Evolutionary conservation across 768 basidiomycete genomes (phyloP).

Genomic region (Mycena venus): DNA sequence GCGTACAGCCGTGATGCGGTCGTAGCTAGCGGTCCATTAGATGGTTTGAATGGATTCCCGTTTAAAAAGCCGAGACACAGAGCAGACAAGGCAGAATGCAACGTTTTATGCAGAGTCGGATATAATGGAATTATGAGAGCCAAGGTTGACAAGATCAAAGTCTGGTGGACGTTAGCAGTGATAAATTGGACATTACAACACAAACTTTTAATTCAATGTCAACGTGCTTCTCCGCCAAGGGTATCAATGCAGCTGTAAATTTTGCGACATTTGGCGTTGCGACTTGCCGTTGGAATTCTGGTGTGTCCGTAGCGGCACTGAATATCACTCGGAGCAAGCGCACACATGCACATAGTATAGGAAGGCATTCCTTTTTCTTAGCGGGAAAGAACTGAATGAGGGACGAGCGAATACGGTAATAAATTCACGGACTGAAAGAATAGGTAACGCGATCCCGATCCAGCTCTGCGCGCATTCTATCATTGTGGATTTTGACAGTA

Average conservation of each 20-base stretch:
- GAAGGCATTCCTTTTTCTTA: conserved; percentile 78
- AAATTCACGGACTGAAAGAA: conserved; percentile 74
- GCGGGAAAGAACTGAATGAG: conserved; percentile 41
- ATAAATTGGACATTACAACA: conserved; percentile 14
- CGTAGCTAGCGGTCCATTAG: conserved; percentile 52
- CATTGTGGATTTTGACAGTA: conserved; percentile 70
- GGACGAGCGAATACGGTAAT: conserved; percentile 33
- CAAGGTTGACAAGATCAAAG: conserved; percentile 62
- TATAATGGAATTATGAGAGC: conserved; percentile 71
- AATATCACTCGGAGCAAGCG: conserved; percentile 75
- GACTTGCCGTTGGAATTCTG: conserved; percentile 88
- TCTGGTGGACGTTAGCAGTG: conserved; percentile 47
- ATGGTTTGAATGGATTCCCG: conserved; percentile 62
- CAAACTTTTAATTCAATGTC: conserved; percentile 73
- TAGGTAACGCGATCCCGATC: conserved; percentile 73
- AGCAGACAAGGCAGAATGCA: conserved; percentile 64
- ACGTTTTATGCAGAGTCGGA: conserved; percentile 74
- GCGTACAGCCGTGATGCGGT: conserved; percentile 73
- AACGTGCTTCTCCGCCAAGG: conserved; percentile 64
- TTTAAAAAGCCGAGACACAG: conserved; percentile 70
- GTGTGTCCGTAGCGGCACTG: conserved; percentile 66
- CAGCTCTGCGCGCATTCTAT: conserved; percentile 81
- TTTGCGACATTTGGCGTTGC: conserved; percentile 80
- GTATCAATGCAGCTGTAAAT: conserved; percentile 70
- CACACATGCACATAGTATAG: conserved; percentile 73